Evolutionary conservation across 495 filamentous ascomycete genomes (phyloP).

Genomic region (Pseudevernia furfuracea): DNA sequence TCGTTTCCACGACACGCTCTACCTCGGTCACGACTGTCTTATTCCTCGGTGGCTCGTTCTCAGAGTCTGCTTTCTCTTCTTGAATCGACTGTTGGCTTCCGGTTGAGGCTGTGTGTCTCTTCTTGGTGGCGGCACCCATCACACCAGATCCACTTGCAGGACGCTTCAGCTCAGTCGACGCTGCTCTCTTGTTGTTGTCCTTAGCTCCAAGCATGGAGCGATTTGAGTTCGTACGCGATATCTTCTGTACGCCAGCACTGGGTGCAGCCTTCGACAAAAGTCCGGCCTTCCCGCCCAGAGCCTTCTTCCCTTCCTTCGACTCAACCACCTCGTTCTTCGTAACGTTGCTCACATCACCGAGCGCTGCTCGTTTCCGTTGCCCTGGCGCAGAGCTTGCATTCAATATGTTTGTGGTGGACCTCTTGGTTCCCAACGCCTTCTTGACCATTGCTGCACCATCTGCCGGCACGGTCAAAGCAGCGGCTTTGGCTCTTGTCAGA

Average conservation of each 20-base stretch:
- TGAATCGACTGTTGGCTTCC: constrained; percentile 46
- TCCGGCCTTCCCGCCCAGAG: constrained; percentile 47
- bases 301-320: constrained; percentile 61
- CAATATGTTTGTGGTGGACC: constrained; percentile 48
- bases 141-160: constrained; percentile 65
- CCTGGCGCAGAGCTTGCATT: constrained; percentile 37
- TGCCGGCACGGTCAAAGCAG: constrained; percentile 51
- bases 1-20: constrained; percentile 29
- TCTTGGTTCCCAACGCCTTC: constrained; percentile 70
- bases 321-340: constrained; percentile 63
- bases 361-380: constrained; percentile 61
- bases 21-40: constrained; percentile 35
- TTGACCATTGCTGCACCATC: constrained; percentile 52
- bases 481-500: constrained; percentile 87
- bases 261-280: constrained; percentile 69
- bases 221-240: constrained; percentile 54
- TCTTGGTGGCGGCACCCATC: constrained; percentile 50
- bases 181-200: constrained; percentile 54
- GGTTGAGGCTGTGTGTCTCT: constrained; percentile 50
- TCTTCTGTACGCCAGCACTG: constrained; percentile 73
- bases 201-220: constrained; percentile 57
- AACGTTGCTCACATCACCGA: constrained; percentile 95
- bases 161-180: constrained; percentile 54
- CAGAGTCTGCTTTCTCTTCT: constrained; percentile 53
- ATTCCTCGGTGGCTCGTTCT: constrained; percentile 49